Percentiles rank a stretch among this genome's conserved stretches.
Evolutionary conservation across 1,284 basidiomycete species (phyloP).

Genomic region (Chalciporus sp.): DNA sequence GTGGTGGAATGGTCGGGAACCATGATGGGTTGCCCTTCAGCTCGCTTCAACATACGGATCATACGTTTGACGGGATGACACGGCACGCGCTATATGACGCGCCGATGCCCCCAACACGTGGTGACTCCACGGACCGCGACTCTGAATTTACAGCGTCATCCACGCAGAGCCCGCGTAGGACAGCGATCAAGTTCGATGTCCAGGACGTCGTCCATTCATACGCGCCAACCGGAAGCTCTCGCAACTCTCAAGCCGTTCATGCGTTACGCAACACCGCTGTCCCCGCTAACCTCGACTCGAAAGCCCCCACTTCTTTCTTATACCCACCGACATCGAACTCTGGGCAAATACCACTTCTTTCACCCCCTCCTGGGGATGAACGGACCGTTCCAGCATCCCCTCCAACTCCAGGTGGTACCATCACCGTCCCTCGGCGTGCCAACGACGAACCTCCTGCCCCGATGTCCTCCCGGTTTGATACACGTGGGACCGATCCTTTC

Average conservation of each 20-base stretch:
- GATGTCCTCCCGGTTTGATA: slow-evolving; percentile 11
- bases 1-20: slow-evolving; percentile 32
- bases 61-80: slow-evolving; percentile 48
- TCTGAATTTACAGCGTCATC: slow-evolving; percentile 28
- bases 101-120: slow-evolving; percentile 50
- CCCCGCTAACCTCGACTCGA: slow-evolving; percentile 27
- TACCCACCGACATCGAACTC: slow-evolving; percentile 28
- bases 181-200: slow-evolving; percentile 74
- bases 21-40: slow-evolving; percentile 28
- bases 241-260: slow-evolving; percentile 52
- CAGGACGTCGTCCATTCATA: slow-evolving; percentile 77
- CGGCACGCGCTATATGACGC: slow-evolving; percentile 84
- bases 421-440: slow-evolving; percentile 26
- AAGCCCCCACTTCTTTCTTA: slow-evolving; percentile 20
- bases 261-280: slow-evolving; percentile 38
- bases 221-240: slow-evolving; percentile 43
- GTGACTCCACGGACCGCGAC: slow-evolving; percentile 30
- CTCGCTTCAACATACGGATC: slow-evolving; percentile 26
- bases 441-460: slow-evolving; percentile 37
- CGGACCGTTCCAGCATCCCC: slow-evolving; percentile 7
- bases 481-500: slow-evolving; percentile 25
- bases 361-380: slow-evolving; percentile 19
- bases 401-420: slow-evolving; percentile 1
- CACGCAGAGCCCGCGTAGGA: slow-evolving; percentile 46
- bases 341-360: slow-evolving; percentile 14